Percentiles rank a stretch among this genome's conserved stretches.
phyloP scores from a whole-genome alignment of 139 green algal species.

The Closterium sp. region DNA sequence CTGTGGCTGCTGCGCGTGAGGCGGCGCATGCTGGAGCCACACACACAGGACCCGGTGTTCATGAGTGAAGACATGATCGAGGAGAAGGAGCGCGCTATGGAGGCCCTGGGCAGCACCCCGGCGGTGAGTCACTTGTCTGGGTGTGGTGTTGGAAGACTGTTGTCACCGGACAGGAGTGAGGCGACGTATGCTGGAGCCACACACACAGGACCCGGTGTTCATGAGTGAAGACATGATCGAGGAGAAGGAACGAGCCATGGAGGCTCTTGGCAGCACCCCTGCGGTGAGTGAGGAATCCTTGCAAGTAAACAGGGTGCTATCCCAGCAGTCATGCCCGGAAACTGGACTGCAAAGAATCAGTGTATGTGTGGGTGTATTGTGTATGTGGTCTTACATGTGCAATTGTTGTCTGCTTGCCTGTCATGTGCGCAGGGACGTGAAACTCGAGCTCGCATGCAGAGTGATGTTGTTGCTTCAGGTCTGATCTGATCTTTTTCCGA shows the following conservation, averaged over 20 bases:
- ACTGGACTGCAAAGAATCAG: too few species aligned
- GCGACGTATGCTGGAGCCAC: background rate
- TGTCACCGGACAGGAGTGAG: background rate
- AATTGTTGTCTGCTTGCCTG: background rate
- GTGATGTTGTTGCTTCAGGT: background rate
- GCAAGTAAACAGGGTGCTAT: too few species aligned
- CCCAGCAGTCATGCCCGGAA: too few species aligned
- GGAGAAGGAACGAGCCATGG: background rate
- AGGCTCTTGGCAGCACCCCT: background rate
- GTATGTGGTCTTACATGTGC: background rate
- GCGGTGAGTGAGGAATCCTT: background rate
- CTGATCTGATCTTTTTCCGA: background rate
- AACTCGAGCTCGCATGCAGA: background rate
- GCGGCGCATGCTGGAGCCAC: background rate
- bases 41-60: constrained; percentile 1
- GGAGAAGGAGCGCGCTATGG: background rate
- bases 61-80: background rate
- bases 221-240: background rate
- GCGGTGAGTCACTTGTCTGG: background rate
- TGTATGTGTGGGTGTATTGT: background rate
- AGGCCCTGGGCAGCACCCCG: background rate
- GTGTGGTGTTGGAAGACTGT: too few species aligned
- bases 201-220: background rate
- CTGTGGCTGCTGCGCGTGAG: background rate
- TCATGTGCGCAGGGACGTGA: background rate